phyloP scores from a whole-genome alignment of 805 yeast genomes.

The Teunomyces barrocoloradensis region DNA sequence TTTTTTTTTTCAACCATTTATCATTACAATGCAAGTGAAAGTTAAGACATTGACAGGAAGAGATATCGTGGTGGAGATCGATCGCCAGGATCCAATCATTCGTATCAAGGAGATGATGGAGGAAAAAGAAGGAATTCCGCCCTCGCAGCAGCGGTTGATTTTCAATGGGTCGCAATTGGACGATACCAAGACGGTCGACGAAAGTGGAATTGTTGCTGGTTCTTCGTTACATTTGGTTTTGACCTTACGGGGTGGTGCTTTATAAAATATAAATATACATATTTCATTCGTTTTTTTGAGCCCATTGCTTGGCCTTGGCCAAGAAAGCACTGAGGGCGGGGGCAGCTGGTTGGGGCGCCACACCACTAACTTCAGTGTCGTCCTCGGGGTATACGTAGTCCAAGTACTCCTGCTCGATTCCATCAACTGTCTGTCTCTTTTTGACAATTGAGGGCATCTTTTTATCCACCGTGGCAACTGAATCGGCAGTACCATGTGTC shows the following conservation, averaged over 20 bases:
- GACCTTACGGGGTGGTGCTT: constrained; percentile 83
- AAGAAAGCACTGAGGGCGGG: constrained; percentile 32
- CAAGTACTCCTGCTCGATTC: constrained; percentile 50
- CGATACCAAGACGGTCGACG: constrained; percentile 71
- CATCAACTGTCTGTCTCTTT: constrained; percentile 43
- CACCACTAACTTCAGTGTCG: constrained; percentile 22
- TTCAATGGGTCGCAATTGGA: constrained; percentile 90
- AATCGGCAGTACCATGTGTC: constrained; percentile 51
- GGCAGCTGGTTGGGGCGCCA: constrained; percentile 11
- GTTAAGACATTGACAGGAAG: constrained; percentile 81
- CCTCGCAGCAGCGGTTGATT: constrained; percentile 89
- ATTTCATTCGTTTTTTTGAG: constrained; percentile 5
- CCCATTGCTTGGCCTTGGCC: constrained; percentile 43
- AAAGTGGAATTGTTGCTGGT: constrained; percentile 79
- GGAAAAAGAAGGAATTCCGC: constrained; percentile 96
- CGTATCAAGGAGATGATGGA: constrained; percentile 88
- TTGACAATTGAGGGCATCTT: constrained; percentile 57
- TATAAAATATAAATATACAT: background rate
- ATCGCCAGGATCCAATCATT: constrained; percentile 62
- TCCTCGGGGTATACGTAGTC: constrained; percentile 73
- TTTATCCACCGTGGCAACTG: constrained; percentile 32
- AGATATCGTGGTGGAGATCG: constrained; percentile 76
- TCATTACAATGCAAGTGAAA: constrained; percentile 54
- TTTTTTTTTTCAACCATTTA: too few species aligned
- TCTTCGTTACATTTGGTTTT: constrained; percentile 85